These are phyloP conservation scores for Trametes punicea DNA, from an alignment of 768 basidiomycete species.

Conservation along the genomic window DNA sequence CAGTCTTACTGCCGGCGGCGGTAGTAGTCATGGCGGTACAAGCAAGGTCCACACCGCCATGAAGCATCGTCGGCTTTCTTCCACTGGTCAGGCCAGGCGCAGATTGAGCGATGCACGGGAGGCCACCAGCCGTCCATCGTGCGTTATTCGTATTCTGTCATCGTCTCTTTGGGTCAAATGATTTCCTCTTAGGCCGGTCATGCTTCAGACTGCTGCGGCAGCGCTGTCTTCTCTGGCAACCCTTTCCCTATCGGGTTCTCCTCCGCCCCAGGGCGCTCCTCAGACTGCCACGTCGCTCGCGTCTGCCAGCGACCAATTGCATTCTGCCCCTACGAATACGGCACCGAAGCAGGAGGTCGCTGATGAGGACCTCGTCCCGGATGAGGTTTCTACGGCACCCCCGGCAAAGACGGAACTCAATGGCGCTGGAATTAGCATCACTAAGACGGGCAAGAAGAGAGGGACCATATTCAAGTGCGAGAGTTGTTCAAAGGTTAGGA, in stretches of 20 bases:
- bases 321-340: constrained; percentile 12
- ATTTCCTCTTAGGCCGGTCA: constrained; percentile 31
- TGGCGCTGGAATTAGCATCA: constrained; percentile 29
- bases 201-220: constrained; percentile 36
- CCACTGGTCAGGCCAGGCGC: constrained; percentile 65
- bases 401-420: constrained; percentile 23
- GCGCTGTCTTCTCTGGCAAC: constrained; percentile 39
- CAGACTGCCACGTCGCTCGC: constrained; percentile 23
- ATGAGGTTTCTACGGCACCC: constrained; percentile 12
- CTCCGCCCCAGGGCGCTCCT: constrained; percentile 29
- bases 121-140: constrained; percentile 73
- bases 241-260: constrained; percentile 40
- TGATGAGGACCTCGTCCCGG: constrained; percentile 15
- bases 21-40: constrained; percentile 23
- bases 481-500: constrained; percentile 79
- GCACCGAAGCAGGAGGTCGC: constrained; percentile 21
- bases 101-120: constrained; percentile 78
- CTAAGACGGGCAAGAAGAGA: constrained; percentile 60
- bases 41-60: constrained; percentile 28
- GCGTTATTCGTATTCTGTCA: constrained; percentile 34
- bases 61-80: constrained; percentile 70
- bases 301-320: constrained; percentile 21
- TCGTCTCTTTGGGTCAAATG: constrained; percentile 9
- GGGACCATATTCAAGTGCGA: constrained; percentile 90
- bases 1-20: constrained; percentile 27